Conservation (phyloP, 225 moss, liverwort and hornwort species). For the Polytrichum commune region DNA sequence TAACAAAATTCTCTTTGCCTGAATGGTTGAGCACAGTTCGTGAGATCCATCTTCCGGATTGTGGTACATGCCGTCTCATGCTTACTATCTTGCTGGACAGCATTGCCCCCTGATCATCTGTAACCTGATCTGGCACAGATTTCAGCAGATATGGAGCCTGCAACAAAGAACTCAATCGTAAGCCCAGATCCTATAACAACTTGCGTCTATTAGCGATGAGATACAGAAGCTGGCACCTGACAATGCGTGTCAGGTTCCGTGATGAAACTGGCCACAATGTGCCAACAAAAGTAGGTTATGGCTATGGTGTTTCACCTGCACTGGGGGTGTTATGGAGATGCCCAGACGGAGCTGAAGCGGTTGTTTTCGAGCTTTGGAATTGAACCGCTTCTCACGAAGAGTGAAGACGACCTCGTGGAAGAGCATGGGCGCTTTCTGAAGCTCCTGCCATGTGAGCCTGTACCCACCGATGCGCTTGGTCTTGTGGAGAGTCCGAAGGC, state of each 20-base stretch:
- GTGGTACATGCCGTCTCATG: constrained; percentile 67
- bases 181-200: background rate
- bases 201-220: too few relatives aligned
- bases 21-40: constrained; percentile 82
- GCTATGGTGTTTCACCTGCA: constrained; percentile 22
- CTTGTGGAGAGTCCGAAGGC: constrained; percentile 33
- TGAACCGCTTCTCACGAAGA: constrained; percentile 34
- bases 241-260: too few relatives aligned
- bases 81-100: constrained; percentile 58
- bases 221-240: too few relatives aligned
- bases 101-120: constrained; percentile 77
- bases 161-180: background rate
- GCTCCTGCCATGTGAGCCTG: constrained; percentile 58
- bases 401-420: constrained; percentile 45
- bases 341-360: constrained; percentile 34
- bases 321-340: constrained; percentile 73
- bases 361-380: background rate
- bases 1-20: constrained; percentile 78
- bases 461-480: constrained; percentile 51
- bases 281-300: too few relatives aligned
- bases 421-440: constrained; percentile 56
- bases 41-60: constrained; percentile 79
- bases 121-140: constrained; percentile 76
- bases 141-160: constrained; percentile 68
- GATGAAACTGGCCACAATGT: too few relatives aligned